These are phyloP conservation scores for Hypoxylon cercidicola DNA, from an alignment of 495 filamentous ascomycete genomes.

Conservation along the genomic window DNA sequence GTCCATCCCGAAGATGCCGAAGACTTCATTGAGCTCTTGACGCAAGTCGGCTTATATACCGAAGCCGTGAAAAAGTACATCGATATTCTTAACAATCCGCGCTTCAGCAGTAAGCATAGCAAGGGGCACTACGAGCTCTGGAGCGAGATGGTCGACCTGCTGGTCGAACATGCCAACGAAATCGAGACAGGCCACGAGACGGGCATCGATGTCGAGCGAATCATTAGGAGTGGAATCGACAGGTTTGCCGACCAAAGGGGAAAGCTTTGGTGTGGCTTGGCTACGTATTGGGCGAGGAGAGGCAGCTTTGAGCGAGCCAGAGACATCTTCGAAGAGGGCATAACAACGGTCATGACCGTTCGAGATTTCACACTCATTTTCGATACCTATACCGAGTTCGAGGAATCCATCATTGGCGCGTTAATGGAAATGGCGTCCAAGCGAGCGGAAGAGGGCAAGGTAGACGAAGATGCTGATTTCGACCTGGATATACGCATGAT, in stretches of 20 bases:
- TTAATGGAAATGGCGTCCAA: conserved; percentile 88
- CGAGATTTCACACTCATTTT: conserved; percentile 97
- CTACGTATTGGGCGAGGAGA: conserved; percentile 95
- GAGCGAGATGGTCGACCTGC: conserved; percentile 97
- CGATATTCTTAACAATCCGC: conserved; percentile 90
- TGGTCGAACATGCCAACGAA: conserved; percentile 90
- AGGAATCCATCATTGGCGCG: conserved; percentile 92
- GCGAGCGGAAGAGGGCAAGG: conserved; percentile 81
- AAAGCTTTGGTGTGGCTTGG: conserved; percentile 95
- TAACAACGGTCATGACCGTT: conserved; percentile 99
- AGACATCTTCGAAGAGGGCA: conserved; percentile 96
- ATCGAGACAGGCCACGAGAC: conserved; percentile 81
- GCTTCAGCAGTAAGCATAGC: conserved; percentile 89
- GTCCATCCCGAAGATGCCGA: conserved; percentile 96
- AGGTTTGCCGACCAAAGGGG: conserved; percentile 94
- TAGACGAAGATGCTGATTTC: conserved; percentile 89
- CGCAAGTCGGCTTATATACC: conserved; percentile 84
- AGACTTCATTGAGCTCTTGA: conserved; percentile 89
- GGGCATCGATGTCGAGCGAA: conserved; percentile 91
- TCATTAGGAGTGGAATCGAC: conserved; percentile 91
- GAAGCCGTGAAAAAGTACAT: conserved; percentile 95
- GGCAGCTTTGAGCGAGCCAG: conserved; percentile 89
- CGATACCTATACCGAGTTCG: conserved; percentile 95
- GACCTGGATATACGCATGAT: conserved; percentile 98
- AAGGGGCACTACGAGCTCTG: conserved; percentile 97